These are phyloP conservation scores for Vanilla planifolia DNA, from an alignment of 106 monocot genomes.

Conservation along the genomic window DNA sequence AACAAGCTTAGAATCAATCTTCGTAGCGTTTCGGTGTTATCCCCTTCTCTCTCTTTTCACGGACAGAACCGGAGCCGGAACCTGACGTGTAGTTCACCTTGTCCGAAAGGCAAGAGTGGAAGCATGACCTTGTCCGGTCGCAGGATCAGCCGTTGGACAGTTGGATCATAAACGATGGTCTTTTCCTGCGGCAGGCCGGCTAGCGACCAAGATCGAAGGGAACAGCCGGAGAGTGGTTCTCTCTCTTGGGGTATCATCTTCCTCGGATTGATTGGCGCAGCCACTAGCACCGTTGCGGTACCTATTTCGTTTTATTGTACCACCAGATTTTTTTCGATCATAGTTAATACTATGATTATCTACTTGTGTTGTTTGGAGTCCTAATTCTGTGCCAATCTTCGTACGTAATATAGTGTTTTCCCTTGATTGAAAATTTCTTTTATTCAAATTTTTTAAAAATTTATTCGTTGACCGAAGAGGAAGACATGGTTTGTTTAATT, in stretches of 20 bases:
- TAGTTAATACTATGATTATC: background rate
- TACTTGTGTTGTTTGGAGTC: background rate
- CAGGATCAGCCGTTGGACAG: background rate
- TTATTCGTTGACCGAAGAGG: too few species aligned
- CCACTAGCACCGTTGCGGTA: conserved; percentile 40
- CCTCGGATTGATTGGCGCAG: conserved; percentile 39
- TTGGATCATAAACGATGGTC: conserved; percentile 1
- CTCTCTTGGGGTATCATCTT: conserved; percentile 23
- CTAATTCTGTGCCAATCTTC: background rate
- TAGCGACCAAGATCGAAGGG: background rate
- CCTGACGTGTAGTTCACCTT: too few species aligned
- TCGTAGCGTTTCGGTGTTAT: too few species aligned
- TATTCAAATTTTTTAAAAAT: too few species aligned
- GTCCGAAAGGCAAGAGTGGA: too few species aligned
- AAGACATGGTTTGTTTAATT: too few species aligned
- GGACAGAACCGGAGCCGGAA: too few species aligned
- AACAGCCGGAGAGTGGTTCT: conserved; percentile 7
- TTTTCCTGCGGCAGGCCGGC: background rate
- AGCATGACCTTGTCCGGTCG: conserved; percentile 6
- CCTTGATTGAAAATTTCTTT: background rate
- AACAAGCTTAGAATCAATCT: too few species aligned
- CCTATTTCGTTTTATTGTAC: background rate
- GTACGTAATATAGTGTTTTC: background rate
- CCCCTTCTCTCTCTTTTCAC: too few species aligned
- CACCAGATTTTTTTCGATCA: background rate